A percentile compares a stretch with the other conserved stretches of the same genome.
phyloP scores from a whole-genome alignment of 176 grass and related monocot species.

The Miscanthus lutarioriparius region DNA sequence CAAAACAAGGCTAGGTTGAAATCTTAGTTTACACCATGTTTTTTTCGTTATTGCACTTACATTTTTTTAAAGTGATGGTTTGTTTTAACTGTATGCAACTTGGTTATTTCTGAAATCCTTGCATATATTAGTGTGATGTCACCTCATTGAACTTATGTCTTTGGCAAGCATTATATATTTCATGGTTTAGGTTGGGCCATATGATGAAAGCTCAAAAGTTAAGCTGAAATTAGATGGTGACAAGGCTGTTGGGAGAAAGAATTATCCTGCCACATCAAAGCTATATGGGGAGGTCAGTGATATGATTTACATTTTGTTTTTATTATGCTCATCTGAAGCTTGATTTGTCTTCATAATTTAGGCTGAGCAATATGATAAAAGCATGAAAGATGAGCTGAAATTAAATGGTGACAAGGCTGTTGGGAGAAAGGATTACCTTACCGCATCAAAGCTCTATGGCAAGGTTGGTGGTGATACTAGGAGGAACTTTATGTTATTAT shows the following conservation, averaged over 20 bases:
- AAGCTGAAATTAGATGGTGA: slow-evolving; percentile 28
- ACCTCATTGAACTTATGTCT: neutral
- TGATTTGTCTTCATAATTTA: slow-evolving; percentile 17
- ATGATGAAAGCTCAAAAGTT: neutral
- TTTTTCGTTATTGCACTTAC: too few species aligned
- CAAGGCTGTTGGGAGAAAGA: slow-evolving; percentile 24
- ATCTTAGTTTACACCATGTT: too few species aligned
- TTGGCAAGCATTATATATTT: neutral
- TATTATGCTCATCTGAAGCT: neutral
- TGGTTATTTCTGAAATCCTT: neutral
- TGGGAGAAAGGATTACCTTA: slow-evolving; percentile 38
- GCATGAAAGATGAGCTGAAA: slow-evolving; percentile 28
- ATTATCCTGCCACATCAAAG: neutral
- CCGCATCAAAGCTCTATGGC: slow-evolving; percentile 14
- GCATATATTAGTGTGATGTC: neutral
- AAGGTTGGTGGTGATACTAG: slow-evolving; percentile 20
- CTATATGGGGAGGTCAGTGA: slow-evolving; percentile 14
- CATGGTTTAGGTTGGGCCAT: neutral
- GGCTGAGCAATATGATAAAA: slow-evolving; percentile 6
- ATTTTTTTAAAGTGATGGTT: too few species aligned
- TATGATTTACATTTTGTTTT: neutral
- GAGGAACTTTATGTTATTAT: neutral
- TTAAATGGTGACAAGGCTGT: slow-evolving; percentile 35
- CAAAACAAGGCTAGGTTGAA: too few species aligned
- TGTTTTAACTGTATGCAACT: neutral